phyloP scores from a whole-genome alignment of 768 basidiomycete species.

The Porphyrellus cyaneotinctus region DNA sequence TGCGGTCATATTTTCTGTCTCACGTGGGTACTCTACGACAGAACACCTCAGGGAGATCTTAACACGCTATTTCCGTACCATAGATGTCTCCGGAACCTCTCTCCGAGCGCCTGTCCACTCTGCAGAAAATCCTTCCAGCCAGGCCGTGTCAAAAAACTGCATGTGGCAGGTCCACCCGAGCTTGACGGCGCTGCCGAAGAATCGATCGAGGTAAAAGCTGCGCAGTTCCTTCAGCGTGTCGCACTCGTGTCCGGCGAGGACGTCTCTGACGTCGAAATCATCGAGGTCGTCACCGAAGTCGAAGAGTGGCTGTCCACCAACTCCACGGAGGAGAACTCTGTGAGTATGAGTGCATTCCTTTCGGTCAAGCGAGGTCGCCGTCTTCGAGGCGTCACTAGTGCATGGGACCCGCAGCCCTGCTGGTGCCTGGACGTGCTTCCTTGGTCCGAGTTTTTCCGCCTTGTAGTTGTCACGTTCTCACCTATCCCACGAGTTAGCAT shows the following conservation, averaged over 20 bases:
- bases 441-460: constrained; percentile 23
- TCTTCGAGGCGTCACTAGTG: background rate
- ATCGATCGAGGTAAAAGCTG: constrained; percentile 39
- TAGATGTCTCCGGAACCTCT: constrained; percentile 54
- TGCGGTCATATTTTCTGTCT: constrained; percentile 78
- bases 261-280: constrained; percentile 31
- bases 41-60: constrained; percentile 10
- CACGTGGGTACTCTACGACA: constrained; percentile 42
- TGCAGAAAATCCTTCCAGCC: constrained; percentile 58
- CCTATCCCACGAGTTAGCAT: constrained; percentile 25
- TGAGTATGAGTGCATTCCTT: constrained; percentile 19
- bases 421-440: constrained; percentile 1
- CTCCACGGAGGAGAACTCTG: constrained; percentile 36
- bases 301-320: constrained; percentile 48
- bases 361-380: background rate
- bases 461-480: constrained; percentile 18
- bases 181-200: constrained; percentile 34
- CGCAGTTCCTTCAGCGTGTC: constrained; percentile 35
- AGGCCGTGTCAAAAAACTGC: constrained; percentile 62
- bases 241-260: constrained; percentile 34
- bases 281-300: constrained; percentile 43
- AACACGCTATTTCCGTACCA: background rate
- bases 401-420: background rate
- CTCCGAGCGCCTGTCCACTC: constrained; percentile 56
- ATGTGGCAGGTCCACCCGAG: constrained; percentile 49